These are phyloP conservation scores for Volvariella volvacea DNA, from an alignment of 1,284 basidiomycete genomes.

Conservation along the genomic window DNA sequence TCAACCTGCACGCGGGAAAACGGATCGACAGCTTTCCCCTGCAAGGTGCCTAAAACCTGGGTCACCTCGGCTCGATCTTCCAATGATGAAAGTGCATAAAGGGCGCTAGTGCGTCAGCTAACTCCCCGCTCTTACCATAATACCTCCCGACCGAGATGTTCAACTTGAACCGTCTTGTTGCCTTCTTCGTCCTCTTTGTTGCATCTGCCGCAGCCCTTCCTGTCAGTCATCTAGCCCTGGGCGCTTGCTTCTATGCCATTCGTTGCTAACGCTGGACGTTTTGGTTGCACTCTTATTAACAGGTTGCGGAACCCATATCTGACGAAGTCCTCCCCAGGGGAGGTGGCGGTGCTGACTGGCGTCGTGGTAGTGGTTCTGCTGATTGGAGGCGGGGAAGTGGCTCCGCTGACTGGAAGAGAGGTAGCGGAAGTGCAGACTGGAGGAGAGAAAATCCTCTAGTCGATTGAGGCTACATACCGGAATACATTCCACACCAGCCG, in stretches of 20 bases:
- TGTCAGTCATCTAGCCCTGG: slow-evolving; percentile 15
- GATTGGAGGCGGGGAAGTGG: slow-evolving; percentile 11
- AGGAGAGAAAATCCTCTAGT: background rate
- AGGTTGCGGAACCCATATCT: slow-evolving; percentile 2
- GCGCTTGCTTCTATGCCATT: background rate
- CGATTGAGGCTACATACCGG: no score
- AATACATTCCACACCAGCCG: no score
- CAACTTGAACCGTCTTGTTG: slow-evolving; percentile 21
- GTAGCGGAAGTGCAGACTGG: slow-evolving; percentile 7
- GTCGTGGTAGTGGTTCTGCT: slow-evolving; percentile 12
- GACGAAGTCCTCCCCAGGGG: background rate
- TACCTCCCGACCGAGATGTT: slow-evolving; percentile 20
- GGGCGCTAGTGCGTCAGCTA: slow-evolving; percentile 13
- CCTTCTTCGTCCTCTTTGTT: slow-evolving; percentile 22
- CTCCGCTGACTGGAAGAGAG: slow-evolving; percentile 14
- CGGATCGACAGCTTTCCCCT: slow-evolving; percentile 23
- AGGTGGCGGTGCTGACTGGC: slow-evolving; percentile 15
- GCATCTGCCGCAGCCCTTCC: slow-evolving; percentile 24
- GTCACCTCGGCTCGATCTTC: slow-evolving; percentile 20
- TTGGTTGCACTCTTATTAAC: background rate
- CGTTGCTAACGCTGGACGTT: no score
- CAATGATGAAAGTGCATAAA: slow-evolving; percentile 20
- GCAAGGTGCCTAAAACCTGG: slow-evolving; percentile 17
- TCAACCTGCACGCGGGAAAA: slow-evolving; percentile 25
- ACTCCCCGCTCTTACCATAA: slow-evolving; percentile 12